These are phyloP conservation scores for Mycena albidolilacea DNA, from an alignment of 768 basidiomycete genomes.

Conservation along the genomic window DNA sequence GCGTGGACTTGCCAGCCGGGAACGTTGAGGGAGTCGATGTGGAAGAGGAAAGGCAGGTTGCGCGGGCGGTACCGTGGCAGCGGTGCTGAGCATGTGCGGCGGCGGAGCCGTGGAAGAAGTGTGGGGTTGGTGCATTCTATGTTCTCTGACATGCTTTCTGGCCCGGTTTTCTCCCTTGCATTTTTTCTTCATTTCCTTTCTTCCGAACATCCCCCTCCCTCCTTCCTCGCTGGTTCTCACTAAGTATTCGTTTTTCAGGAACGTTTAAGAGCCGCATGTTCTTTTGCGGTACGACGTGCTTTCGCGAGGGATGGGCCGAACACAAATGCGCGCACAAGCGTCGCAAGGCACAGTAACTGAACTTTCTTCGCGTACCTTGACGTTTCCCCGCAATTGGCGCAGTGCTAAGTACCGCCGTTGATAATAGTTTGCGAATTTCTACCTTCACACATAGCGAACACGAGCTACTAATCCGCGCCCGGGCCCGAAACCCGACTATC, in stretches of 20 bases:
- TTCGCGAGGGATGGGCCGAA: not conserved
- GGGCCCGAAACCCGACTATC: too few relatives aligned
- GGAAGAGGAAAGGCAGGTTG: constrained; percentile 54
- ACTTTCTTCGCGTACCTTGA: too few relatives aligned
- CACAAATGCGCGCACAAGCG: not conserved
- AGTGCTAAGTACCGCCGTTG: too few relatives aligned
- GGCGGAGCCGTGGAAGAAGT: constrained; percentile 57
- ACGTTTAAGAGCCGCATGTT: not conserved
- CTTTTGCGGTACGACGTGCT: not conserved
- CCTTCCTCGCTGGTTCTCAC: too few relatives aligned
- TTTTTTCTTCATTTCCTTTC: too few relatives aligned
- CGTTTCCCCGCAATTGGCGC: too few relatives aligned
- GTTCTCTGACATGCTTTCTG: not conserved
- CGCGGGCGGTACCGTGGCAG: constrained; percentile 57
- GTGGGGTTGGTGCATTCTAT: constrained; percentile 48
- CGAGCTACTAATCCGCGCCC: too few relatives aligned
- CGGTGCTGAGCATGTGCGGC: constrained; percentile 57
- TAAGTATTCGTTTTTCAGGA: not conserved
- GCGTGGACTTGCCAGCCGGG: constrained; percentile 49
- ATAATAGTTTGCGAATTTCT: too few relatives aligned
- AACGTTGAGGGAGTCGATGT: constrained; percentile 54
- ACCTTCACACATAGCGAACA: too few relatives aligned
- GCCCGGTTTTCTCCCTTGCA: not conserved
- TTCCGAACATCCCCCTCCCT: too few relatives aligned
- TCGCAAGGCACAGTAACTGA: not conserved